These are phyloP conservation scores for Brassica napus DNA, from an alignment of 345 rosid genomes.

Conservation along the genomic window Da-Ae NC_063447.1:57033501-57034000, in stretches of 20 bases:
- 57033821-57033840: slow-evolving; percentile 91
- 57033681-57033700: slow-evolving; percentile 45
- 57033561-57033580: slow-evolving; percentile 50
- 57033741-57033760: slow-evolving; percentile 43
- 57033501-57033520: slow-evolving; percentile 61
- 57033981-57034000: background rate
- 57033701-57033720: slow-evolving; percentile 57
- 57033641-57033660: slow-evolving; percentile 46
- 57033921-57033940: slow-evolving; percentile 48
- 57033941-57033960: slow-evolving; percentile 56
- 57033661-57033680: slow-evolving; percentile 50
- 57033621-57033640: slow-evolving; percentile 54
- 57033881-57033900: slow-evolving; percentile 55
- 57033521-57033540: slow-evolving; percentile 50
- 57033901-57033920: slow-evolving; percentile 34
- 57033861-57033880: slow-evolving; percentile 59
- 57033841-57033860: slow-evolving; percentile 70
- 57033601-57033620: slow-evolving; percentile 50
- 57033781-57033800: slow-evolving; percentile 54
- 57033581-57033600: slow-evolving; percentile 54
- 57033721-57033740: slow-evolving; percentile 56
- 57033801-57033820: slow-evolving; percentile 93
- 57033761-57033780: slow-evolving; percentile 32
- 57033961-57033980: slow-evolving; percentile 30
- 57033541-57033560: slow-evolving; percentile 46